Percentiles rank a stretch among this genome's conserved stretches.
phyloP scores from a whole-genome alignment of 768 basidiomycete genomes.

The Calocera cornea region DNA sequence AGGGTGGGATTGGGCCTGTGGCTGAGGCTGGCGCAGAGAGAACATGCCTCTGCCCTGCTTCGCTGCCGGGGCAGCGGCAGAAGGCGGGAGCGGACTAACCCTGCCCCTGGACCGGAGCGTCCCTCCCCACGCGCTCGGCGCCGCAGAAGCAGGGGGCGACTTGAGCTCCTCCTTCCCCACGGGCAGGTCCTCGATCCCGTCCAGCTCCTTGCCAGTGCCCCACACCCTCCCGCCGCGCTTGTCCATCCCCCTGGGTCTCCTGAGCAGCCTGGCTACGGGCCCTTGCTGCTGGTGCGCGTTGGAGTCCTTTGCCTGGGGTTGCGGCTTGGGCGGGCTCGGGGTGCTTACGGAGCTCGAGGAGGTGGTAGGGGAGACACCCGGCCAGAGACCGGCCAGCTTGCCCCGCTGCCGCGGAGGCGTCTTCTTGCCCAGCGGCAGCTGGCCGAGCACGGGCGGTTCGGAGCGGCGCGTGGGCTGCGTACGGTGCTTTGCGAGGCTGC shows the following conservation, averaged over 20 bases:
- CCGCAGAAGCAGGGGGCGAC: no score
- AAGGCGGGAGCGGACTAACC: no score
- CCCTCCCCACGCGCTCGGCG: no score
- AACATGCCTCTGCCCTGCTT: no score
- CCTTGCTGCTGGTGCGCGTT: not conserved
- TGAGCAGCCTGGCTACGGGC: not conserved
- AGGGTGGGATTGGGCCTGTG: no score
- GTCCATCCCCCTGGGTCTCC: not conserved
- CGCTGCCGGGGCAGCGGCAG: no score
- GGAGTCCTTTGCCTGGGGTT: not conserved
- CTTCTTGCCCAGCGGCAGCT: not conserved
- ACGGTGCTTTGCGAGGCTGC: no score
- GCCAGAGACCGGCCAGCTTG: not conserved
- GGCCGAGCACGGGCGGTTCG: not conserved
- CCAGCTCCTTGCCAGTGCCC: conserved; percentile 61
- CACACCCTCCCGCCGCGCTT: not conserved
- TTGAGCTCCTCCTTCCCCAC: conserved; percentile 58
- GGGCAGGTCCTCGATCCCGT: conserved; percentile 73
- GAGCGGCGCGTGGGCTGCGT: not conserved
- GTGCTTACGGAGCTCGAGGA: not conserved
- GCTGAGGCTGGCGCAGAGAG: no score
- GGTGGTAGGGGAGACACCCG: not conserved
- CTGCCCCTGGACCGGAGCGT: no score
- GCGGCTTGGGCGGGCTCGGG: not conserved
- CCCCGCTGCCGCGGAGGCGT: not conserved